phyloP scores from a whole-genome alignment of 768 basidiomycete genomes.

The Rubroboletus pulcherrimus region DNA sequence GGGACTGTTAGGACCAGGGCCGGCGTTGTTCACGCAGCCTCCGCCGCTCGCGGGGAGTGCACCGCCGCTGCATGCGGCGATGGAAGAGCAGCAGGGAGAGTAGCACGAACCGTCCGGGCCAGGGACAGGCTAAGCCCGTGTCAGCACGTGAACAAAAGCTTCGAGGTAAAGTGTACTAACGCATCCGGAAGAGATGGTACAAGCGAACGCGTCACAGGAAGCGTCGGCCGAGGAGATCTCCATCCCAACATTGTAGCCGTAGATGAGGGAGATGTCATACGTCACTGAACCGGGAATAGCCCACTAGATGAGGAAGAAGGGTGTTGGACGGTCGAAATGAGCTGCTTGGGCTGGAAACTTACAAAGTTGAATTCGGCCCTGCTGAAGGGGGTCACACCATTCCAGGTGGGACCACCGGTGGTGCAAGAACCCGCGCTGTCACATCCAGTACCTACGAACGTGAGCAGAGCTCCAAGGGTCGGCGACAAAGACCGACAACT shows the following conservation, averaged over 20 bases:
- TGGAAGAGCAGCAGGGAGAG: constrained; percentile 31
- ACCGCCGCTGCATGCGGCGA: constrained; percentile 24
- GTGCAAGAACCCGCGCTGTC: constrained; percentile 21
- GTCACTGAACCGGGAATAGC: constrained; percentile 28
- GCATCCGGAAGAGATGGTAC: constrained; percentile 30
- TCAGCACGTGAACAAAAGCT: background rate
- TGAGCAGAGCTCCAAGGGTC: constrained; percentile 2
- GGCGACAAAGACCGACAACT: background rate
- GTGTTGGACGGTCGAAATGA: background rate
- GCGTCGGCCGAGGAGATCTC: constrained; percentile 28
- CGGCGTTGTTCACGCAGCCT: constrained; percentile 26
- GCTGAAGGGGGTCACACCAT: constrained; percentile 30
- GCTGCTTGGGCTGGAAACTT: background rate
- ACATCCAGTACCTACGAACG: constrained; percentile 27
- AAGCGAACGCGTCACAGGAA: constrained; percentile 29
- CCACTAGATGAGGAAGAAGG: constrained; percentile 4
- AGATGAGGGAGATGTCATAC: constrained; percentile 34
- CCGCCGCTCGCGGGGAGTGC: constrained; percentile 27
- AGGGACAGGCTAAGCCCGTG: constrained; percentile 23
- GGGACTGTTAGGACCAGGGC: constrained; percentile 28
- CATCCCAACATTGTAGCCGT: constrained; percentile 34
- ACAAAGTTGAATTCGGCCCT: constrained; percentile 34
- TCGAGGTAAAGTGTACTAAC: constrained; percentile 13
- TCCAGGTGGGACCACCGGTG: constrained; percentile 30
- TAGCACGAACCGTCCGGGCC: constrained; percentile 26